phyloP scores from a whole-genome alignment of 805 yeast genomes.

The Ogataea paradorogensis region DNA sequence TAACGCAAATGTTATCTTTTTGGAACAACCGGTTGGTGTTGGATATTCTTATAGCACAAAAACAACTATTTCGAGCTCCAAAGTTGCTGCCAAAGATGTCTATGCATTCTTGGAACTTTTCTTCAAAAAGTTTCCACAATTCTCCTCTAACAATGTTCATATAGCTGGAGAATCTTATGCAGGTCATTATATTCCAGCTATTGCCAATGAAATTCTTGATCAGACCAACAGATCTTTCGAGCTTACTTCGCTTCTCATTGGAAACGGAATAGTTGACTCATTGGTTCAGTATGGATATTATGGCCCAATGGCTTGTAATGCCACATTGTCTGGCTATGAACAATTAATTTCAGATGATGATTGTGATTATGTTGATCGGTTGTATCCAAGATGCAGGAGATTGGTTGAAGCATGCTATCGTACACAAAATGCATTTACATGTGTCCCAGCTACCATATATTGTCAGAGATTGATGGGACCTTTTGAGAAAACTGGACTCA shows the following conservation, averaged over 20 bases:
- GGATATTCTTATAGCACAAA: slow-evolving; percentile 58
- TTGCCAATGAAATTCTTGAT: slow-evolving; percentile 74
- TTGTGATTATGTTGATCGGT: slow-evolving; percentile 65
- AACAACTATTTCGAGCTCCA: slow-evolving; percentile 63
- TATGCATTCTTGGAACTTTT: slow-evolving; percentile 76
- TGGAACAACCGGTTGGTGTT: slow-evolving; percentile 87
- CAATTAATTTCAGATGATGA: slow-evolving; percentile 74
- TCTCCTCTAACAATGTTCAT: slow-evolving; percentile 60
- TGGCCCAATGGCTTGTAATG: slow-evolving; percentile 89
- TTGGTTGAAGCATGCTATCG: slow-evolving; percentile 78
- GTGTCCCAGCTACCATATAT: slow-evolving; percentile 89
- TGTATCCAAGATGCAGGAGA: slow-evolving; percentile 73
- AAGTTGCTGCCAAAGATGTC: slow-evolving; percentile 81
- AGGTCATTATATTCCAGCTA: slow-evolving; percentile 90
- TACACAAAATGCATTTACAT: slow-evolving; percentile 70
- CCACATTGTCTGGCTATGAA: slow-evolving; percentile 72
- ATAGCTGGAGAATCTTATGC: slow-evolving; percentile 94
- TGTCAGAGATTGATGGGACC: slow-evolving; percentile 86
- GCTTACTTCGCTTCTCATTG: slow-evolving; percentile 76
- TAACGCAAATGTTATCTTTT: slow-evolving; percentile 80
- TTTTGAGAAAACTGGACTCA: slow-evolving; percentile 79
- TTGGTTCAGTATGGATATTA: slow-evolving; percentile 73
- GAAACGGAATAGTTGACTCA: slow-evolving; percentile 89
- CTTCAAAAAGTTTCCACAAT: slow-evolving; percentile 68
- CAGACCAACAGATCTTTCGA: slow-evolving; percentile 57